phyloP scores from a whole-genome alignment of 129 eudicot species.

The Pseudognaphalium luteoalbum region DNA sequence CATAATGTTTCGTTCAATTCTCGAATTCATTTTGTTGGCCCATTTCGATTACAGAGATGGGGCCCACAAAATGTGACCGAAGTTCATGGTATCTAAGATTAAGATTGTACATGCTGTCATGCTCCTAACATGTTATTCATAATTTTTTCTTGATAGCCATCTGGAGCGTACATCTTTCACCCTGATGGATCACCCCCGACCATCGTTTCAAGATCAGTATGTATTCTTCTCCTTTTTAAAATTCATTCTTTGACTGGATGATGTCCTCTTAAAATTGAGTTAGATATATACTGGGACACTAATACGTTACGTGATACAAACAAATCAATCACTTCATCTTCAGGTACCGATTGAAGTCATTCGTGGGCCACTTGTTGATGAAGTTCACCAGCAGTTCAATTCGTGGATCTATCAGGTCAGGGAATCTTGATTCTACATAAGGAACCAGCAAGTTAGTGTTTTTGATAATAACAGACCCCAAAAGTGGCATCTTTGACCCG shows the following conservation, averaged over 20 bases:
- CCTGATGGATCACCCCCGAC: slow-evolving; percentile 64
- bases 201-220: slow-evolving; percentile 61
- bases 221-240: slow-evolving; percentile 18
- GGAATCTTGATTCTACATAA: slow-evolving; percentile 8
- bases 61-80: neutral
- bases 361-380: slow-evolving; percentile 87
- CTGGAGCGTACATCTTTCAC: slow-evolving; percentile 91
- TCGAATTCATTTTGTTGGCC: neutral
- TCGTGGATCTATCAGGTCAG: slow-evolving; percentile 88
- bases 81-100: neutral
- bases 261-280: neutral
- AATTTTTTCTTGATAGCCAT: slow-evolving; percentile 43
- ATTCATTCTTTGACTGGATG: neutral
- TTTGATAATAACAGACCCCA: neutral
- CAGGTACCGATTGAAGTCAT: slow-evolving; percentile 73
- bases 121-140: slow-evolving; percentile 9
- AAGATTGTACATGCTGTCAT: neutral
- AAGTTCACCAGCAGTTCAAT: slow-evolving; percentile 78
- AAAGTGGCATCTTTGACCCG: neutral
- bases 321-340: slow-evolving; percentile 23
- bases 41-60: slow-evolving; percentile 7
- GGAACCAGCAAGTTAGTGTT: neutral
- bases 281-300: neutral
- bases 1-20: neutral
- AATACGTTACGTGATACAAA: slow-evolving; percentile 8